These are phyloP conservation scores for Mallotus repandus DNA, from an alignment of 441 rosid species.

Conservation along the genomic window DNA sequence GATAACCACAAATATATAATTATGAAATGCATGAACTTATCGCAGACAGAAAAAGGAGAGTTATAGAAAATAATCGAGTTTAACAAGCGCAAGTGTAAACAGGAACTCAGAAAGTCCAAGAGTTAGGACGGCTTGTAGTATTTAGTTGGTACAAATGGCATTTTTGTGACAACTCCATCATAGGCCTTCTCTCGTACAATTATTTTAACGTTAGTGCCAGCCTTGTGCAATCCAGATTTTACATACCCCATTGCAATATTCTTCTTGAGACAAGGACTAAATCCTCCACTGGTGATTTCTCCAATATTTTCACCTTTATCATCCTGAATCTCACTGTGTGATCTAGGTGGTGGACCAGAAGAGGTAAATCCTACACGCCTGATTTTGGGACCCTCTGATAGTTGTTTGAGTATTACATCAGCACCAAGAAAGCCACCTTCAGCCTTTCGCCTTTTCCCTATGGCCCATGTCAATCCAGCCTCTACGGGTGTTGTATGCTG, in stretches of 20 bases:
- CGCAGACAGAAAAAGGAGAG: conserved; percentile 7
- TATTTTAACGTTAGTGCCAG: conserved; percentile 74
- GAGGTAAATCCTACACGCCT: conserved; percentile 84
- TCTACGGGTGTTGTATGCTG: conserved; percentile 86
- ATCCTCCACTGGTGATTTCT: conserved; percentile 98
- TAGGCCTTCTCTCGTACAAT: conserved; percentile 80
- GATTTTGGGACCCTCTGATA: conserved; percentile 72
- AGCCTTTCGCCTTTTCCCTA: conserved; percentile 87
- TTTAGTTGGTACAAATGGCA: conserved; percentile 92
- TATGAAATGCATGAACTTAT: neutral
- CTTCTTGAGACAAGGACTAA: conserved; percentile 95
- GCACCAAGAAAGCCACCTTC: conserved; percentile 97
- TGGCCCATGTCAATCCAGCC: conserved; percentile 97
- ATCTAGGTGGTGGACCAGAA: conserved; percentile 85
- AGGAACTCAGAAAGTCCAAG: conserved; percentile 20
- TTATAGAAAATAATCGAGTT: conserved; percentile 17
- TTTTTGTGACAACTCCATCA: conserved; percentile 80
- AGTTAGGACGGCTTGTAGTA: conserved; percentile 71
- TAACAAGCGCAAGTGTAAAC: conserved; percentile 17
- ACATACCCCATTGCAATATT: conserved; percentile 97
- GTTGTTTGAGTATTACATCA: conserved; percentile 79
- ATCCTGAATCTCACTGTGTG: conserved; percentile 87
- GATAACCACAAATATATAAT: neutral
- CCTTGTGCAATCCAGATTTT: conserved; percentile 85
- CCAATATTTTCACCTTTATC: conserved; percentile 70